These are phyloP conservation scores for Annulohypoxylon moriforme DNA, from an alignment of 495 filamentous ascomycete species.

Conservation along the genomic window DNA sequence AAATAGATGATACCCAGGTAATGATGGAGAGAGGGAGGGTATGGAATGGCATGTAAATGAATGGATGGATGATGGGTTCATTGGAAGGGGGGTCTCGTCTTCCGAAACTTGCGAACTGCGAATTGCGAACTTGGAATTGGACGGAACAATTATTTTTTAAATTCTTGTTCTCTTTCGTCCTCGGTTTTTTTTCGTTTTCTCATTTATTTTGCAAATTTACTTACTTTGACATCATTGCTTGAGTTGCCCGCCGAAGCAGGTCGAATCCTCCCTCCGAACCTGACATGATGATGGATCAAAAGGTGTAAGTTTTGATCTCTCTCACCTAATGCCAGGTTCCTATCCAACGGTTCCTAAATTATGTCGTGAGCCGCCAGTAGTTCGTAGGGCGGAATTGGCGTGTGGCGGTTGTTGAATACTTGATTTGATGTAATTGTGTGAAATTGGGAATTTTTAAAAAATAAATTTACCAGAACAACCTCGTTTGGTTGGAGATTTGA, in stretches of 20 bases:
- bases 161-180: too few species aligned
- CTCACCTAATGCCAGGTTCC: slow-evolving; percentile 45
- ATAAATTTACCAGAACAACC: slow-evolving; percentile 22
- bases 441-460: slow-evolving; percentile 8
- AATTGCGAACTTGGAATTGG: slow-evolving; percentile 13
- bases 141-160: slow-evolving; percentile 11
- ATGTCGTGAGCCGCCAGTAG: slow-evolving; percentile 29
- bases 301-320: slow-evolving; percentile 26
- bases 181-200: not conserved
- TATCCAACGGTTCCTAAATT: slow-evolving; percentile 37
- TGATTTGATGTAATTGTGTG: slow-evolving; percentile 10
- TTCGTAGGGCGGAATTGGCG: slow-evolving; percentile 23
- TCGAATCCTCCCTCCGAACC: slow-evolving; percentile 58
- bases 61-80: slow-evolving; percentile 8
- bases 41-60: slow-evolving; percentile 1
- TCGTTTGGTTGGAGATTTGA: slow-evolving; percentile 43
- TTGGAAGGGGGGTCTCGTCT: slow-evolving; percentile 6
- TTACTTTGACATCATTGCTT: slow-evolving; percentile 70
- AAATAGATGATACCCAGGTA: not conserved
- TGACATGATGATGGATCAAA: slow-evolving; percentile 48
- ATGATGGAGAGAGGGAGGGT: not conserved
- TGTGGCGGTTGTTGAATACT: slow-evolving; percentile 7
- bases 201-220: slow-evolving; percentile 33
- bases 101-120: slow-evolving; percentile 20
- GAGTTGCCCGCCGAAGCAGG: slow-evolving; percentile 65